These are phyloP conservation scores for Raffaelea ambrosiae DNA, from an alignment of 2,329 filamentous ascomycete species.

Conservation along the genomic window DNA sequence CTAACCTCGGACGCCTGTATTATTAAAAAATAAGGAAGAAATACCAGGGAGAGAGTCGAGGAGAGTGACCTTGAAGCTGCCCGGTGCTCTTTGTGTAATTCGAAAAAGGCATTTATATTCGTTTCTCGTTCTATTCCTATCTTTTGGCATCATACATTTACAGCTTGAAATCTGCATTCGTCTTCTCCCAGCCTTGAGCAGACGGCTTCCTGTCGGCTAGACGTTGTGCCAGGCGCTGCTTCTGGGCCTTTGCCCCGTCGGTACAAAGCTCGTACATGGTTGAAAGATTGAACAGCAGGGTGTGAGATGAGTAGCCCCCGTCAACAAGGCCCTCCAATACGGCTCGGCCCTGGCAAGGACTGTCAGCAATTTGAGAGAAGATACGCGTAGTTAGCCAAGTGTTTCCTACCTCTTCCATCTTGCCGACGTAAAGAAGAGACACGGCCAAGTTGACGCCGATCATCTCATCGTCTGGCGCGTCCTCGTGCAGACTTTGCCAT, in stretches of 20 bases:
- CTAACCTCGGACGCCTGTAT: no score
- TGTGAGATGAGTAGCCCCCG: constrained; percentile 59
- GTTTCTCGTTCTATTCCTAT: background rate
- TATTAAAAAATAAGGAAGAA: no score
- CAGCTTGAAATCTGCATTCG: constrained; percentile 68
- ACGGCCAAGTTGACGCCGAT: constrained; percentile 76
- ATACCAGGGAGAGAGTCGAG: no score
- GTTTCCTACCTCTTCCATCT: constrained; percentile 54
- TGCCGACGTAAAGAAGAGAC: constrained; percentile 72
- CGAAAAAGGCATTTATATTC: no score
- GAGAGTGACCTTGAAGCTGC: no score
- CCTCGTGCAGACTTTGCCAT: constrained; percentile 46
- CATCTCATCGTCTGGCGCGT: constrained; percentile 51
- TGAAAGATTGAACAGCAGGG: constrained; percentile 78
- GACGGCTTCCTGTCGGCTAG: constrained; percentile 53
- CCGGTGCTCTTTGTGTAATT: no score
- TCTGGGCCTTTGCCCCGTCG: constrained; percentile 62
- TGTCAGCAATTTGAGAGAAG: constrained; percentile 15
- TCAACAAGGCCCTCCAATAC: constrained; percentile 60
- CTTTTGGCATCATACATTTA: constrained; percentile 22
- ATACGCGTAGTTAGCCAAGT: background rate
- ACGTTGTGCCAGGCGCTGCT: constrained; percentile 61
- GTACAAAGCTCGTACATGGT: constrained; percentile 91
- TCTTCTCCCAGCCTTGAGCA: constrained; percentile 59
- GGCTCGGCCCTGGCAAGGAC: constrained; percentile 51